Base-by-base conservation (phyloP, 805 yeast species). In the Hanseniaspora clermontiae region DNA sequence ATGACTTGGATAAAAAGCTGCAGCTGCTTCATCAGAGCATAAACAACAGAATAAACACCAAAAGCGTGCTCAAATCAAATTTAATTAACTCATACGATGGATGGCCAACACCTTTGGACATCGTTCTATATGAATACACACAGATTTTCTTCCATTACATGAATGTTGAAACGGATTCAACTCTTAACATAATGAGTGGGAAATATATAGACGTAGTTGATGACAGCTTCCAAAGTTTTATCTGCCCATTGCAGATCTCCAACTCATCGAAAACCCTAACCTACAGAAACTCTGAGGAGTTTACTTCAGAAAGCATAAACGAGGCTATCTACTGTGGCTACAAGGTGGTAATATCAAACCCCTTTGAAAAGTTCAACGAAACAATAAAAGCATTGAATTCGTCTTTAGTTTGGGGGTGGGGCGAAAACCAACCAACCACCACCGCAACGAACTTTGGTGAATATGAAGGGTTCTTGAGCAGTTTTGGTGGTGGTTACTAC, bases 321-420 rank as follows among this genome's bases (percentile, higher is more conserved):
- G 60, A 68, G 2, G 72, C 73, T 46, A 65, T 81, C 5, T 58
- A 67, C 20, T 74, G 83, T 61, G 97, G 96, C 0, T 77, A 71
- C 54, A 75, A 86, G 0, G 88, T 95, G 0, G 74, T 87, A 0
- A 65, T 88, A 68, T 76, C 68, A 51, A 78, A 60, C 60, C 74
- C 12, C 36, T 53, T 46, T 46, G 47, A 46, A 24, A 55, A 60
- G 63, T 49, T 70, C 11, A 38, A 67, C 14, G 61, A 65, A 15
- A 65, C 76, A 9, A 64, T 71, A 0, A 52, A 61, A 0, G 62
- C 75, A 29, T 57, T 77, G 12, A 64, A 71, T 15, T 47, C 63
- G 15, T 68, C 76, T 0, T 58, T 65, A 14, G 57, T 77, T 39
- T 89, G 96, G 96, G 77, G 91, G 1, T 89, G 96, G 96, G 77